Conservation (phyloP, 257 asterid species). For the Galeopsis tetrahit region DNA sequence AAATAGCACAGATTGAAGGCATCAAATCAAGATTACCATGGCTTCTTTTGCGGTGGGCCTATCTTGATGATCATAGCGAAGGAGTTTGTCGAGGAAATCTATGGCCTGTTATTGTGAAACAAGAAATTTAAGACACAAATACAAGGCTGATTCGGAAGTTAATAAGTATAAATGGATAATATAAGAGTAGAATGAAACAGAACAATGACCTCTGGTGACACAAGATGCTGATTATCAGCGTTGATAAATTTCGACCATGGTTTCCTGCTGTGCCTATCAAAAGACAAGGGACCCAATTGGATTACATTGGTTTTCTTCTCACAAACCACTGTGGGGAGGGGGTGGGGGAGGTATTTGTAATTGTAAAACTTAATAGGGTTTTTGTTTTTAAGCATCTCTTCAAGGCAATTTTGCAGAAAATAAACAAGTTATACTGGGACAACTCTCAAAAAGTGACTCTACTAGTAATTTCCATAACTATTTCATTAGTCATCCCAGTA, state of each 20-base stretch:
- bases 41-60: constrained; percentile 93
- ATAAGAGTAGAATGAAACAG: neutral
- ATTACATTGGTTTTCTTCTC: neutral
- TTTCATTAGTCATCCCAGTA: neutral
- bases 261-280: constrained; percentile 55
- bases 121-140: neutral
- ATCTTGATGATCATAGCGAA: constrained; percentile 90
- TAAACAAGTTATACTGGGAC: neutral
- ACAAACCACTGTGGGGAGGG: neutral
- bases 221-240: constrained; percentile 55
- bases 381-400: neutral
- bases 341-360: neutral
- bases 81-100: constrained; percentile 85
- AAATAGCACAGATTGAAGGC: neutral
- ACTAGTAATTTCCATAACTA: neutral
- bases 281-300: constrained; percentile 19
- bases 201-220: constrained; percentile 67
- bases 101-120: constrained; percentile 51
- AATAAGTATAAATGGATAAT: neutral
- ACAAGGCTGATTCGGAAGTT: neutral
- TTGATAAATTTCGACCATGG: constrained; percentile 53
- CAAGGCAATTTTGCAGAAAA: neutral
- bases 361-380: neutral
- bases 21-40: constrained; percentile 54
- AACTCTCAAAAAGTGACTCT: neutral